Base-by-base conservation (phyloP, 140 eudicot genomes). In the Erigeron philadelphicus region DNA sequence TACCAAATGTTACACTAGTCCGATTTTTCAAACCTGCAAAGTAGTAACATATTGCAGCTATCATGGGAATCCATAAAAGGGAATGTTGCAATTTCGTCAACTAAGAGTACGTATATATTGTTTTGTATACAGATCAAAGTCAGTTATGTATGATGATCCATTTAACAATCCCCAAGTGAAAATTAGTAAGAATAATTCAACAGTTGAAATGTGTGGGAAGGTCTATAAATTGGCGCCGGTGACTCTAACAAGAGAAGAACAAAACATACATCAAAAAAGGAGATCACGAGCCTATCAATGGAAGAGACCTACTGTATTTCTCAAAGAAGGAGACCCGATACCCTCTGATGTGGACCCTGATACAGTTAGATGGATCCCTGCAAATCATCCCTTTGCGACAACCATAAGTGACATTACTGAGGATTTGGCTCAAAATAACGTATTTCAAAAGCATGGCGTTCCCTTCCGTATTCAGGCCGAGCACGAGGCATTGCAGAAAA, bases 271-370 rank as follows among this genome's bases (percentile, higher is more conserved):
- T 84, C 88, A 89, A 73, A 89, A 80, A 65, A 82, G 99, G 83
- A 83, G 99, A 68, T 94, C 99, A 45, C 90, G 97, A 44, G 99
- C 99, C 4, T 94, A 94, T 72, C 97, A 89, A 77, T 94, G 99
- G 99, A 94, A 89, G 77, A 85, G 99, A 78, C 99, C 99, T 7
- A 85, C 95, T 45, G 71, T 82, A 11, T 94, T 89, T 67, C 95
- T 94, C 35, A 89, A 80, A 82, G 99, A 94, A 85, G 99, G 99
- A 21, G 99, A 94, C 47, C 70, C 95, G 13, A 31, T 94, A 50
- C 99, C 99, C 59, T 79, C 95, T 25, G 99, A 89, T 76, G 99
- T 94, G 66, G 99, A 94, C 80, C 97, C 99, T 0, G 99, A 94
- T 66, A 84, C 95, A 0, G 80, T 94, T 64, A 84, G 97, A 76